Base-by-base conservation (phyloP, 2,329 filamentous ascomycete species). In the Curvularia eragrostidis region DNA sequence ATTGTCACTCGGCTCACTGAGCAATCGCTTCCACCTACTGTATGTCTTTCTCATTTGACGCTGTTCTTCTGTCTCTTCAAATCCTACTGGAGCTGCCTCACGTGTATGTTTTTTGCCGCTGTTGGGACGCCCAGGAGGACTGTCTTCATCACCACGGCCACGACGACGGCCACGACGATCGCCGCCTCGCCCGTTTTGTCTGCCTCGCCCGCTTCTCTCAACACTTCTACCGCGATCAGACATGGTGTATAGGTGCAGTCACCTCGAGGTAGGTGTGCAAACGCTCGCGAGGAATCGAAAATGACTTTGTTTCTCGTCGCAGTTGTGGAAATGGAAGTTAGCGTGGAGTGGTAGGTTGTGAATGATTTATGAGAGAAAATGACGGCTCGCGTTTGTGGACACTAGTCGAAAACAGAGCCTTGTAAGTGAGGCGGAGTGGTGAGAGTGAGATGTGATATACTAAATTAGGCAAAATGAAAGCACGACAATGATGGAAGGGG, bases 1-100 rank as follows among this genome's bases (percentile, higher is more conserved):
- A 32, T 73, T 58, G 15, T 61, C 61, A 12, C 66, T 50, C 7
- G 50, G 23, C 10, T 67, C 65, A 34, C 66, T 67, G 36, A 76
- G 63, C 9, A 63, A 52, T 24, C 62, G 59, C 60, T 65, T 73
- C 74, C 72, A 77, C 9, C 55, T 52, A 30, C 58, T 64, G 53
- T 76, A 77, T 0, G 68, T 58, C 8, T 42, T 54, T 39, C 66
- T 67, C 2, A 68, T 67, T 34, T 56, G 43, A 15, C 56, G 44
- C 53, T 75, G 68, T 54, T 72, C 61, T 1, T 58, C 54, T 2
- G 67, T 66, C 39, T 71, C 70, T 7, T 61, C 24, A 1, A 34
- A 15, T 43, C 61, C 59, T 0, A 42, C 18, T 4, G 52, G 51
- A 8, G 19, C n/a, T 47, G 41, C 26, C 48, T 56, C 12, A 41